Conservation (phyloP, 805 yeast species). For the Starmerella bombicola region DNA sequence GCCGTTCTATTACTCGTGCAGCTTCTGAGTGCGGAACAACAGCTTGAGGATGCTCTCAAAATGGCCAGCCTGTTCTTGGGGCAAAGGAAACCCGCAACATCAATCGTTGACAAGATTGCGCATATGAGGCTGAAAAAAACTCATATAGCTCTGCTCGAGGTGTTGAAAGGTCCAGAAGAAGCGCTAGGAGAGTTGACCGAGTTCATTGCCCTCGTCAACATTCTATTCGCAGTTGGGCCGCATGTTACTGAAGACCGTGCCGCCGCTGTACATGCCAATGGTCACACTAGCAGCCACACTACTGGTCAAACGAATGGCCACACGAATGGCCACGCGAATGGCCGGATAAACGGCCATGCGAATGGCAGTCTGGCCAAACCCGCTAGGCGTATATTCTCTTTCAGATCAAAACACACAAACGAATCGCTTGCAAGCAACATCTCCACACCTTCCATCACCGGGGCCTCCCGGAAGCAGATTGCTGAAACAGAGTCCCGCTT, state of each 20-base stretch:
- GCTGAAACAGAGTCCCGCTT: constrained; percentile 4
- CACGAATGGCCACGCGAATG: constrained; percentile 3
- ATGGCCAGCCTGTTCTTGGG: constrained; percentile 43
- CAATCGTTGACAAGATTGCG: constrained; percentile 36
- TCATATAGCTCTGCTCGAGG: constrained; percentile 56
- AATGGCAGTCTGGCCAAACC: not conserved
- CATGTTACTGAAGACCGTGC: too few relatives aligned
- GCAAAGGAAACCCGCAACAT: constrained; percentile 27
- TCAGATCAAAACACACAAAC: constrained; percentile 2
- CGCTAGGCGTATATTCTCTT: constrained; percentile 6
- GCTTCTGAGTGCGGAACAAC: constrained; percentile 50
- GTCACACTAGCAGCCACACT: too few relatives aligned
- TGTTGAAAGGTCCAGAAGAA: constrained; percentile 43
- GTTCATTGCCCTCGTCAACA: constrained; percentile 46
- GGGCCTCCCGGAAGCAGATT: constrained; percentile 24
- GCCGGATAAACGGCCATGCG: not conserved
- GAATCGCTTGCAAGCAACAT: constrained; percentile 7
- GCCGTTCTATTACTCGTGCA: constrained; percentile 58
- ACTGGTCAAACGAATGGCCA: not conserved
- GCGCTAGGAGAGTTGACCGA: constrained; percentile 56
- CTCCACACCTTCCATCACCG: constrained; percentile 19
- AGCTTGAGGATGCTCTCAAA: constrained; percentile 42
- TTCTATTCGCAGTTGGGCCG: constrained; percentile 32
- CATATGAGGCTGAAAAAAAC: constrained; percentile 57
- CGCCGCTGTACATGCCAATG: too few relatives aligned